Percentiles rank a stretch among this genome's conserved stretches.
phyloP scores from a whole-genome alignment of 768 basidiomycete genomes.

The Cystobasidiopsis lactophilus region DNA sequence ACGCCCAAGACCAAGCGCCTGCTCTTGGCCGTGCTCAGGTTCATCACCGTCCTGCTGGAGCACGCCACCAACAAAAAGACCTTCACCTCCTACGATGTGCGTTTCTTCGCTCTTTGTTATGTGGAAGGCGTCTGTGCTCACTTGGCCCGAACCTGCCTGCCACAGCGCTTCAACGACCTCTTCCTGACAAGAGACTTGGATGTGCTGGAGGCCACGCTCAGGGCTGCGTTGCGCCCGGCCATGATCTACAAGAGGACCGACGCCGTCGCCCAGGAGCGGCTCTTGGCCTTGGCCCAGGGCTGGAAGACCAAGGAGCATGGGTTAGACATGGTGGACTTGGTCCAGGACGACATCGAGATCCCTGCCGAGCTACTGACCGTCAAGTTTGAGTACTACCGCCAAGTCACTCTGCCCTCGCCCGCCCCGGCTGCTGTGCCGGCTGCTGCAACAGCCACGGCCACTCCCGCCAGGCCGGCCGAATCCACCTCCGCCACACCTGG shows the following conservation, averaged over 20 bases:
- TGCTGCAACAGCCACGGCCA: neutral
- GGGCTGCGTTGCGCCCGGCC: constrained; percentile 69
- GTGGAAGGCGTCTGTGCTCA: neutral
- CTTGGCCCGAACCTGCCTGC: neutral
- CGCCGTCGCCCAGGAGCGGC: constrained; percentile 36
- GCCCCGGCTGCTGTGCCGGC: constrained; percentile 2
- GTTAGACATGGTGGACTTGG: constrained; percentile 6
- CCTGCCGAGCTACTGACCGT: constrained; percentile 18
- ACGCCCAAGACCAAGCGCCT: constrained; percentile 48
- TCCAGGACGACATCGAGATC: neutral
- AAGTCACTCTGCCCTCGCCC: neutral
- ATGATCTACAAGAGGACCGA: constrained; percentile 55
- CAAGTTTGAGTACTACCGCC: constrained; percentile 22
- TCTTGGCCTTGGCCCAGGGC: constrained; percentile 1
- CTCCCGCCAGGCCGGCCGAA: constrained; percentile 30
- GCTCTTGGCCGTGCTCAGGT: constrained; percentile 60
- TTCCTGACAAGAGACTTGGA: constrained; percentile 75
- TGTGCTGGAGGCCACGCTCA: constrained; percentile 57
- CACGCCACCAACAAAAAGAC: constrained; percentile 96
- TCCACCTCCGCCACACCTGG: constrained; percentile 28
- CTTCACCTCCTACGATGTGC: constrained; percentile 86
- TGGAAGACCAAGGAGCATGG: constrained; percentile 9
- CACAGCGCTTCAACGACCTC: constrained; percentile 67
- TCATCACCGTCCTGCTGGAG: constrained; percentile 74
- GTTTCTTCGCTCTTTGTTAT: neutral